Base-by-base conservation (phyloP, 1,284 basidiomycete species). In the Vanrija humicola region DNA sequence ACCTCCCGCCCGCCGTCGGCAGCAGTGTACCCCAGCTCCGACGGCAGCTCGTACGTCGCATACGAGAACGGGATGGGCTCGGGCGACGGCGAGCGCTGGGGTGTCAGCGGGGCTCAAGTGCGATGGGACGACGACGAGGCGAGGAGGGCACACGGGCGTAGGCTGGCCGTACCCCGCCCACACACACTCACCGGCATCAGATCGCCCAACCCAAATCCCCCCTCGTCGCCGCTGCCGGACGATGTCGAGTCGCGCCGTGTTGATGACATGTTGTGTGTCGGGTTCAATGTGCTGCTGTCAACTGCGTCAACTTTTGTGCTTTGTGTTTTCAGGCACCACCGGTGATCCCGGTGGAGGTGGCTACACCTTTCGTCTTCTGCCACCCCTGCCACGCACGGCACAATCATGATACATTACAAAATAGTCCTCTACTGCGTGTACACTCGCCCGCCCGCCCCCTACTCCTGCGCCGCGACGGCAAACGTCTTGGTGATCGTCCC, bases 1-100 rank as follows among this genome's bases (percentile, higher is more conserved):
- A 94, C 77, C 26, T 81, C 72, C 0, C 58, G 52, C 54, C 69
- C 55, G 3, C 59, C 59, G 1, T 55, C 50, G 19, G 52, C 44
- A 12, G 68, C 42, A 8, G 39, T 42, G 7, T 66, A 46, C 5
- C 56, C 45, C n/a, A 64, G 21, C 16, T 50, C 56, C 6, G 52
- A 54, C 2, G 69, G 67, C 5, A 68, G 56, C 8, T 63, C 62
- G 56, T 77, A 78, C 0, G 65, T 71, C n/a, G 77, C 67, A 47
- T 73, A 75, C 1, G 75, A 71, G 21, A 50, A 49, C 6, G 60
- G 60, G 4, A 45, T 43, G 6, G 71, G 65, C 34, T 66, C 63
- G 16, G 72, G 72, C 6, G 69, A 63, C 0, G 70, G 69, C 18
- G 66, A 63, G 42, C 69, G 64, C 50, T 62, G 46, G 26, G 15